Evolutionary conservation across 768 basidiomycete species (phyloP).

Genomic region (Trametes cubensis): DNA sequence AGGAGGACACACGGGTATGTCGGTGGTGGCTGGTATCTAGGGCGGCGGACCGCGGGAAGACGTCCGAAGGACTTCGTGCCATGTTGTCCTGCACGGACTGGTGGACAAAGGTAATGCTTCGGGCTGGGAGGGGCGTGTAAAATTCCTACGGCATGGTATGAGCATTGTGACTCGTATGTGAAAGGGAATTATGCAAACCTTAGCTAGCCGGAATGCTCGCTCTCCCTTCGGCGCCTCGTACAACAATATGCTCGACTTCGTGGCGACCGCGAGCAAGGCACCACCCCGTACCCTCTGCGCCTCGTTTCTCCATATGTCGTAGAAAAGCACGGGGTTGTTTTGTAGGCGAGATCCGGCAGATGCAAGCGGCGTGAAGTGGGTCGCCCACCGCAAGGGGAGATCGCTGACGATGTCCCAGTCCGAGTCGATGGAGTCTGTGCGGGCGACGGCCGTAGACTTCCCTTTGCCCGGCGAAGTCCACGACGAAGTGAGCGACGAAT

Average conservation of each 20-base stretch:
- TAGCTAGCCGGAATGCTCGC: conserved; percentile 79
- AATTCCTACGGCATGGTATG: conserved; percentile 65
- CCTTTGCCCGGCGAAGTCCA: conserved; percentile 19
- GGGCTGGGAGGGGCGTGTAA: conserved; percentile 73
- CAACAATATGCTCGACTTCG: conserved; percentile 70
- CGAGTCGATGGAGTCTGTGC: conserved; percentile 27
- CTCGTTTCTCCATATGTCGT: conserved; percentile 70
- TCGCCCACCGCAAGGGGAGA: conserved; percentile 81
- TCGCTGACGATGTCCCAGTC: conserved; percentile 73
- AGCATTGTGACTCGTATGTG: background rate
- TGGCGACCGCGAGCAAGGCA: conserved; percentile 71
- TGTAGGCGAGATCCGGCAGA: conserved; percentile 63
- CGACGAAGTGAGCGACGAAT: conserved; percentile 21
- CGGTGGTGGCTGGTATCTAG: conserved; percentile 17
- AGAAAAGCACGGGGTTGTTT: conserved; percentile 60
- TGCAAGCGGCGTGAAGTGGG: conserved; percentile 82
- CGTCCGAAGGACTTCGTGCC: conserved; percentile 47
- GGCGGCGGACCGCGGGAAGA: conserved; percentile 30
- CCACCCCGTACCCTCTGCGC: conserved; percentile 47
- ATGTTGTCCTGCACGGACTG: conserved; percentile 60
- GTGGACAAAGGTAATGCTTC: conserved; percentile 68
- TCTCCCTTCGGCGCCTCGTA: conserved; percentile 86
- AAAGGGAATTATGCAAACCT: conserved; percentile 47
- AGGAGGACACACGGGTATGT: conserved; percentile 27
- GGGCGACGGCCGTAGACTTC: conserved; percentile 15